phyloP scores from a whole-genome alignment of 2,329 filamentous ascomycete genomes.

The Parafenestella ontariensis region DNA sequence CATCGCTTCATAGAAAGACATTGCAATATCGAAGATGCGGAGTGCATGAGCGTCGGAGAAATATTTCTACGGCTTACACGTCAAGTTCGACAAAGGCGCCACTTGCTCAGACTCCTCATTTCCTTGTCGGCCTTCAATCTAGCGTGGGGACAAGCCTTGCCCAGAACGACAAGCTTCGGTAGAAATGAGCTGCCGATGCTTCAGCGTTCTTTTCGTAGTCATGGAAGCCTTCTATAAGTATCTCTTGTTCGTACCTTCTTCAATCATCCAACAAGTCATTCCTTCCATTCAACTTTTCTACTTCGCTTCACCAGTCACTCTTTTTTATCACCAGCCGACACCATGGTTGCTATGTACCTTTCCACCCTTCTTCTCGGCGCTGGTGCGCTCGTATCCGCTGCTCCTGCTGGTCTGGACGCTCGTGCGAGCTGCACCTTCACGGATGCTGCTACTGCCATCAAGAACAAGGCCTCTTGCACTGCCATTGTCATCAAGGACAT shows the following conservation, averaged over 20 bases:
- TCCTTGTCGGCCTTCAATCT: constrained; percentile 29
- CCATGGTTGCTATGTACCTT: constrained; percentile 31
- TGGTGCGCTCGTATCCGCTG: constrained; percentile 40
- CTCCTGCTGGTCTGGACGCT: constrained; percentile 36
- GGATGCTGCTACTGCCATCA: constrained; percentile 56
- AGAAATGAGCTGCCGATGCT: constrained; percentile 1
- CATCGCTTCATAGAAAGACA: not conserved
- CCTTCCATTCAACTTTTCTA: constrained; percentile 14
- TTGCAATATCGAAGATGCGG: not conserved
- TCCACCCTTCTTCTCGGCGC: constrained; percentile 33
- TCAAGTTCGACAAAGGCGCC: constrained; percentile 9
- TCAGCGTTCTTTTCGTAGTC: not conserved
- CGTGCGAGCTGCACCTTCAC: constrained; percentile 63
- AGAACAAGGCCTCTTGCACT: constrained; percentile 60
- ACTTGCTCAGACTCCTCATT: constrained; percentile 21
- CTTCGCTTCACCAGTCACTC: constrained; percentile 13
- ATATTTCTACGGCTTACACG: constrained; percentile 2
- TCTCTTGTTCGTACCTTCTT: not conserved
- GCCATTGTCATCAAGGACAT: constrained; percentile 62
- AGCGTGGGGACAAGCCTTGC: constrained; percentile 32
- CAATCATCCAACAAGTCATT: constrained; percentile 13
- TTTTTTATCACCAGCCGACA: constrained; percentile 14
- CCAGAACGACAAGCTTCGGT: constrained; percentile 36
- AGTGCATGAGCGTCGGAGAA: not conserved
- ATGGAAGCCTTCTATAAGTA: constrained; percentile 21